These are phyloP conservation scores for Cladosporium cucumerinum DNA, from an alignment of 2,329 filamentous ascomycete species.

Conservation along the genomic window DNA sequence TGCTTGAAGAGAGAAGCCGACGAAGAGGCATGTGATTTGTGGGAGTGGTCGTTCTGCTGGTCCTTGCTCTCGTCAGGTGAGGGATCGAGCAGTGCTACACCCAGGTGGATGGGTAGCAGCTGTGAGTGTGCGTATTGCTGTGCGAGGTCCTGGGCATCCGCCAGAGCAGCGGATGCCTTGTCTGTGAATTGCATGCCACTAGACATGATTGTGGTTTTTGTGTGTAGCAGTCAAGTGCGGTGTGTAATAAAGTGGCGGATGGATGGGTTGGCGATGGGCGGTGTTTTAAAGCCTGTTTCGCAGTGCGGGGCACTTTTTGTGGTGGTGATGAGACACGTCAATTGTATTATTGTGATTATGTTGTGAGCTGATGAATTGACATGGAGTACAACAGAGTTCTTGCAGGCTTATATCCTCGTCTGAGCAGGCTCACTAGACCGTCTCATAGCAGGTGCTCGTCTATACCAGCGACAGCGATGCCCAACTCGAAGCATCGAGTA, in stretches of 20 bases:
- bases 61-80: conserved; percentile 72
- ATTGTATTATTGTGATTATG: background rate
- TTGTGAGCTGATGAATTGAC: background rate
- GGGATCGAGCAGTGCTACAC: conserved; percentile 74
- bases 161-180: conserved; percentile 81
- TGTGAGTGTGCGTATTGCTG: conserved; percentile 90
- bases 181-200: conserved; percentile 90
- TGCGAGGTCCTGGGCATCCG: conserved; percentile 82
- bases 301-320: conserved; percentile 6
- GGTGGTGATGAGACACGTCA: background rate
- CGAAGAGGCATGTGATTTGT: conserved; percentile 61
- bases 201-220: conserved; percentile 54
- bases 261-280: conserved; percentile 5
- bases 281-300: conserved; percentile 10
- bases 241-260: background rate
- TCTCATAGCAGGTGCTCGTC: background rate
- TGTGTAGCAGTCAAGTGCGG: conserved; percentile 7
- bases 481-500: conserved; percentile 12
- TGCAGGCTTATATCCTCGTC: conserved; percentile 4
- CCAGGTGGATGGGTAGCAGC: conserved; percentile 84
- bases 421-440: background rate
- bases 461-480: conserved; percentile 9
- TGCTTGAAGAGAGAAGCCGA: conserved; percentile 83
- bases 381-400: background rate
- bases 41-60: conserved; percentile 62